Base-by-base conservation (phyloP, 192 early-diverging fungal species). In the Gamsiella multidivaricata region DNA sequence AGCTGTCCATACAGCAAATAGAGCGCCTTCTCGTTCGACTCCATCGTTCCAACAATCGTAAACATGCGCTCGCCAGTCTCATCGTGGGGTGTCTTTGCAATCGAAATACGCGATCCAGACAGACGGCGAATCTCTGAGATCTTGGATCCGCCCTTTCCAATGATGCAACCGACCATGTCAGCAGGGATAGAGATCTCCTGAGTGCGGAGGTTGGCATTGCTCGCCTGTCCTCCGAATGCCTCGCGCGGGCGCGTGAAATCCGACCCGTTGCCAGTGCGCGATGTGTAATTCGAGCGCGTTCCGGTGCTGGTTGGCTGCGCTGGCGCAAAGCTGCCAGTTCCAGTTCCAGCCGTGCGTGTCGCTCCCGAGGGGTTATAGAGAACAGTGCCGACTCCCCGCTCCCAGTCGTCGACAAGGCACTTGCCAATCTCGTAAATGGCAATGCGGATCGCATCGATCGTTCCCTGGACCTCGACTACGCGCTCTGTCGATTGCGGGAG, bases 91-190 rank as follows among this genome's bases (percentile, higher is more conserved):
- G 88, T 87, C 83, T 93, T 92, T 52, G 93, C 94, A 74, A 99
- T 97, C 67, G 92, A 91, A 62, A 99, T 96, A 62, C 93, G 89
- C 26, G 91, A 90, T 63, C 92, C 92, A 15, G 92, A 94, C 18
- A 92, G 78, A 36, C 88, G 86, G 64, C 92, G 91, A 68, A 92
- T 94, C 76, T 94, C 92, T 18, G 92, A 88, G 64, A 94, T 92
- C 66, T 91, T 91, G 31, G 88, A 86, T 26, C 95, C 96, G 39
- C 87, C 90, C 82, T 96, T 96, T 64, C 97, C 97, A 81, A 99
- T 99, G 74, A 99, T 95, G 70, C 95, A 95, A 29, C 97, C 97
- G 50, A 96, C 96, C 92, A 98, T 93, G 78, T 96, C 95, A 75
- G 90, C 90, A 20, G 97, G 95, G 60, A 99, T 95, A 52, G 89